Conservation (phyloP, 306 rosid genomes). For the Clitoria ternatea region DNA sequence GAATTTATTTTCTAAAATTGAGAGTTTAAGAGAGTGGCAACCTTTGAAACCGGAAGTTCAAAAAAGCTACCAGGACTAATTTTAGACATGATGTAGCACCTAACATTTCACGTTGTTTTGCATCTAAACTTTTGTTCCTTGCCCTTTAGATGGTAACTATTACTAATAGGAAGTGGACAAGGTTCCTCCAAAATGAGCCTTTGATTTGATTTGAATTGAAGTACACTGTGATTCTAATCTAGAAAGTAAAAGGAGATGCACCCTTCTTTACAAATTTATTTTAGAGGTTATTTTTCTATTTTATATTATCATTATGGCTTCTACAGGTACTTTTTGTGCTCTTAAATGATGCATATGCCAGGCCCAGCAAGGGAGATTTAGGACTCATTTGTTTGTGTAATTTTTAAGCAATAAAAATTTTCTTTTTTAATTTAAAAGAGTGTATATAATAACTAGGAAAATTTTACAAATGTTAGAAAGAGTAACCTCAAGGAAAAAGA, state of each 20-base stretch:
- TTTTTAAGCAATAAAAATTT: neutral
- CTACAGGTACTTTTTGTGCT: neutral
- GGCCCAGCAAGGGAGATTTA: neutral
- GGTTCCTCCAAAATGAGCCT: neutral
- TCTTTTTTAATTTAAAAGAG: too few species aligned
- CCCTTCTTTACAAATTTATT: neutral
- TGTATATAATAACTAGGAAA: too few species aligned
- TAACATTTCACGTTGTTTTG: neutral
- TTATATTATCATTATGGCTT: neutral
- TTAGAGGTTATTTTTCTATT: neutral
- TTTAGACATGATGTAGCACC: neutral
- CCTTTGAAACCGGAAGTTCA: neutral
- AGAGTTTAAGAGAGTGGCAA: constrained; percentile 2
- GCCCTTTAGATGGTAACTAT: constrained; percentile 2
- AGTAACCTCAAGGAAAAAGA: neutral
- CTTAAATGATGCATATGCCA: neutral
- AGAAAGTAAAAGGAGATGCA: neutral
- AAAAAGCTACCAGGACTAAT: too few species aligned
- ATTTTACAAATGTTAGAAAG: neutral
- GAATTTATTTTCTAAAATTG: constrained; percentile 13
- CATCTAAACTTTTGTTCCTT: neutral
- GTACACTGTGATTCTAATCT: too few species aligned
- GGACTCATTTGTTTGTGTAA: neutral
- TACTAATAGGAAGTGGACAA: neutral
- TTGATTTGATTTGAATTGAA: constrained; percentile 11